Evolutionary conservation across 805 yeast genomes (phyloP), one percentile per base, ranked within the genome.

Genomic region (Saccharomycopsis microspora): DNA sequence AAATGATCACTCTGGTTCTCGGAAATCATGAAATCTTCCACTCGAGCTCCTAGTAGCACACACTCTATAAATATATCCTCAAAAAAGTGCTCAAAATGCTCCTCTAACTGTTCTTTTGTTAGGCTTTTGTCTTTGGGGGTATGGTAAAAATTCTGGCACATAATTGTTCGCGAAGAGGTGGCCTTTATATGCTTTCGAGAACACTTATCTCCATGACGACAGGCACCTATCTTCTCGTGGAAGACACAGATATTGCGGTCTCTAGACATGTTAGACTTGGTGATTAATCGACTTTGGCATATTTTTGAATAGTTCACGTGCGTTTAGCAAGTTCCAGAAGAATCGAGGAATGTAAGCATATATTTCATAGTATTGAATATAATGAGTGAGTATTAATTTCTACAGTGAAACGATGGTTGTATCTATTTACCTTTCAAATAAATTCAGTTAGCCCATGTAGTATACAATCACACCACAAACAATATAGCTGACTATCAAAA

Each of bases 201-300:
- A 58, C 97, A 89, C 56, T 81, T 82, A 50, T 81, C 88, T 0
- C 96, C 96, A 61, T 89, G 96, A 51, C 96, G 71, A 58, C 97
- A 89, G 0, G 96, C 94, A 0, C 97, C 97, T 32, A 87, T 85
- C 60, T 82, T 85, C 53, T 73, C 69, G 59, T 80, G 87, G 60
- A 88, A 88, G 7, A 40, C 30, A 46, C 54, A 51, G 11, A 10
- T 46, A 8, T 34, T 8, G 8, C n/a, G 36, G 8, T 34, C n/a
- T 8, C n/a, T 9, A 34, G 36, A 34, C 36, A 34, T 34, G 3
- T 34, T 34, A 8, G n/a, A n/a, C 19, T 19, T 19, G 19, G 19
- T 19, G 19, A 19, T 19, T 19, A 19, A 19, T 19, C 19, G 19
- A 19, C 19, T 19, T 19, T 19, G 19, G 19, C 19, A 19, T 19